phyloP scores from a whole-genome alignment of 2,329 filamentous ascomycete genomes.

The Cladorrhinum sp. region DNA sequence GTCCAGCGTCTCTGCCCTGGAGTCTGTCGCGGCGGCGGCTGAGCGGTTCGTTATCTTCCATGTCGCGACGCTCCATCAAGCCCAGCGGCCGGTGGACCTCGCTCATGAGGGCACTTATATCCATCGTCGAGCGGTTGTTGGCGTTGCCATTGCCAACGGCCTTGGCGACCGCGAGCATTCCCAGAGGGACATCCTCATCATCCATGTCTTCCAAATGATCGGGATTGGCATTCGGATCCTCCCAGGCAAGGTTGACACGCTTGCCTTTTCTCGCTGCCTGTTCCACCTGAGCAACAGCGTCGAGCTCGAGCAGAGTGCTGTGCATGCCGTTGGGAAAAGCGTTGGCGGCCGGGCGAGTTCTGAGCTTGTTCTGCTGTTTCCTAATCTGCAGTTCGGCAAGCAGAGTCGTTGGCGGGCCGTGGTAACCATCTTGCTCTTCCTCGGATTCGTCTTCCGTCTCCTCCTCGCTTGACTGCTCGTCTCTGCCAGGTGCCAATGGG shows the following conservation, averaged over 20 bases:
- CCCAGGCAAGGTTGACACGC: slow-evolving; percentile 87
- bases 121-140: slow-evolving; percentile 28
- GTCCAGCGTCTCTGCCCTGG: slow-evolving; percentile 54
- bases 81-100: slow-evolving; percentile 66
- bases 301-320: slow-evolving; percentile 83
- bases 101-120: slow-evolving; percentile 46
- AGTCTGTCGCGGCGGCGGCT: slow-evolving; percentile 73
- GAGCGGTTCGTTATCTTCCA: slow-evolving; percentile 91
- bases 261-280: slow-evolving; percentile 69
- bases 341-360: slow-evolving; percentile 66
- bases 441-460: slow-evolving; percentile 44
- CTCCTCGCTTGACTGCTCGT: slow-evolving; percentile 34
- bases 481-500: slow-evolving; percentile 29
- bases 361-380: slow-evolving; percentile 81
- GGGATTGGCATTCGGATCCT: slow-evolving; percentile 57
- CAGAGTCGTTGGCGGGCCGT: slow-evolving; percentile 80
- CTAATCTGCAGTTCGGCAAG: slow-evolving; percentile 88
- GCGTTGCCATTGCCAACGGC: slow-evolving; percentile 42
- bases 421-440: slow-evolving; percentile 48
- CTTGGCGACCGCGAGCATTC: slow-evolving; percentile 68
- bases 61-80: slow-evolving; percentile 73
- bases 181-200: slow-evolving; percentile 86
- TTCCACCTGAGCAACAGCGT: slow-evolving; percentile 84
- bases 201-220: slow-evolving; percentile 54
- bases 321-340: slow-evolving; percentile 74